These are phyloP conservation scores for Diaporthe aspalathi DNA, from an alignment of 2,329 filamentous ascomycete species.

Conservation along the genomic window DNA sequence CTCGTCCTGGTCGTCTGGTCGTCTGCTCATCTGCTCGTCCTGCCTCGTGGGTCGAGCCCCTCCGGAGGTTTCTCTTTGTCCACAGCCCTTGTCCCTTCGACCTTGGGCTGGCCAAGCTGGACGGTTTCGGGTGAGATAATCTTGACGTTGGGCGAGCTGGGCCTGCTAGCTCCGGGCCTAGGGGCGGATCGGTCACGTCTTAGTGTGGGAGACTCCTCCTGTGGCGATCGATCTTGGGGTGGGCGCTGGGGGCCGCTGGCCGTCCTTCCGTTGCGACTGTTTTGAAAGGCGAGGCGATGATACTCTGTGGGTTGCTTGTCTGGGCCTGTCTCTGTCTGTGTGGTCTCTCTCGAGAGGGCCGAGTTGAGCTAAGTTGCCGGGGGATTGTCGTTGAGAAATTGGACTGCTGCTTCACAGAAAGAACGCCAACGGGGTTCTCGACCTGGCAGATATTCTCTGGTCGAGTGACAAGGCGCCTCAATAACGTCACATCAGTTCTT, in stretches of 20 bases:
- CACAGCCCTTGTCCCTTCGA: background rate
- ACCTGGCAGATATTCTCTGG: constrained; percentile 10
- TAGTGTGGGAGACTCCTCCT: background rate
- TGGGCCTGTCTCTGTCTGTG: background rate
- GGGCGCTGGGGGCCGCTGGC: background rate
- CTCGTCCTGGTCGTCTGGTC: too few species aligned
- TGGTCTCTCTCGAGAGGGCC: too few species aligned
- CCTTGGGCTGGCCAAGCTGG: background rate
- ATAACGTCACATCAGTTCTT: constrained; percentile 11
- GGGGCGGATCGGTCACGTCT: constrained; percentile 5
- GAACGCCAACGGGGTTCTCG: background rate
- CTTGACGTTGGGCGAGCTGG: constrained; percentile 7
- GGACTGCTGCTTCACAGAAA: background rate
- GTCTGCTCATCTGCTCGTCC: background rate
- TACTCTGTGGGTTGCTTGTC: background rate
- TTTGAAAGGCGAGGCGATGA: constrained; percentile 17
- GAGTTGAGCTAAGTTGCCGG: background rate
- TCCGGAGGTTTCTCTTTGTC: constrained; percentile 11
- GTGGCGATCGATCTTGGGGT: background rate
- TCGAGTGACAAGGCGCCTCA: constrained; percentile 1
- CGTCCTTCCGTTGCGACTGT: background rate
- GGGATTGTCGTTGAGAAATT: background rate
- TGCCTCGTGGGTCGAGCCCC: too few species aligned
- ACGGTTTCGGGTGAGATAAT: constrained; percentile 14
- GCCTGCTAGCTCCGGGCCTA: constrained; percentile 1